These are phyloP conservation scores for Trichocladium uniseriatum DNA, from an alignment of 495 filamentous ascomycete genomes.

Conservation along the genomic window DNA sequence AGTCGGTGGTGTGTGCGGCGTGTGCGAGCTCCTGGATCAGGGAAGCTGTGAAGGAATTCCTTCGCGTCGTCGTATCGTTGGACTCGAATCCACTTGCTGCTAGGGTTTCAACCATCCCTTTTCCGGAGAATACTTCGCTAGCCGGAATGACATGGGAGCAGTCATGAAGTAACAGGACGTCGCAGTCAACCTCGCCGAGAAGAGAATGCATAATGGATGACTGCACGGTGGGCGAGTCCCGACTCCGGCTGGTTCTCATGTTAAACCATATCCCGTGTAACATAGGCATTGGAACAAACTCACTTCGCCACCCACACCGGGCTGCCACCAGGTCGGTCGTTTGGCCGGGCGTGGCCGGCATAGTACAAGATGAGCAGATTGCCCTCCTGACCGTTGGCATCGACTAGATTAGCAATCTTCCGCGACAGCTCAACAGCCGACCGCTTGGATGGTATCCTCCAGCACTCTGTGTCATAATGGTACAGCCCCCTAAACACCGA, in stretches of 20 bases:
- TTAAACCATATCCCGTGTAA: too few species aligned
- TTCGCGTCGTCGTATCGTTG: slow-evolving; percentile 6
- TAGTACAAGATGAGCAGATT: slow-evolving; percentile 23
- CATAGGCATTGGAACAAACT: background rate
- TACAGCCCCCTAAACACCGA: slow-evolving; percentile 16
- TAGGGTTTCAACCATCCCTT: slow-evolving; percentile 17
- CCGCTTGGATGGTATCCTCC: slow-evolving; percentile 12
- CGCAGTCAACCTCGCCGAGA: slow-evolving; percentile 14
- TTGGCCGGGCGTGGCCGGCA: slow-evolving; percentile 15
- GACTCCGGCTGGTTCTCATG: slow-evolving; percentile 8
- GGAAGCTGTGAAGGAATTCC: slow-evolving; percentile 23
- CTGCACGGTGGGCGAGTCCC: slow-evolving; percentile 10
- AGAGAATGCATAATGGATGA: slow-evolving; percentile 16
- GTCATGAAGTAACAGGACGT: slow-evolving; percentile 22
- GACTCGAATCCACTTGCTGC: slow-evolving; percentile 25
- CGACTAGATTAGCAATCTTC: slow-evolving; percentile 5
- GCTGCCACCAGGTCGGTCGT: slow-evolving; percentile 7
- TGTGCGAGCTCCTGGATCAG: slow-evolving; percentile 20
- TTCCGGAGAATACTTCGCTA: background rate
- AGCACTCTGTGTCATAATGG: slow-evolving; percentile 15
- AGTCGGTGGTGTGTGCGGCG: slow-evolving; percentile 10
- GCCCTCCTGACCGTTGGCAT: slow-evolving; percentile 6
- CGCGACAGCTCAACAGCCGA: slow-evolving; percentile 8
- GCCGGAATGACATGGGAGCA: slow-evolving; percentile 11
- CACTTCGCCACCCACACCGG: slow-evolving; percentile 18